Evolutionary conservation across 176 grass and related monocot genomes (phyloP).

Genomic region (Olyra latifolia): DNA sequence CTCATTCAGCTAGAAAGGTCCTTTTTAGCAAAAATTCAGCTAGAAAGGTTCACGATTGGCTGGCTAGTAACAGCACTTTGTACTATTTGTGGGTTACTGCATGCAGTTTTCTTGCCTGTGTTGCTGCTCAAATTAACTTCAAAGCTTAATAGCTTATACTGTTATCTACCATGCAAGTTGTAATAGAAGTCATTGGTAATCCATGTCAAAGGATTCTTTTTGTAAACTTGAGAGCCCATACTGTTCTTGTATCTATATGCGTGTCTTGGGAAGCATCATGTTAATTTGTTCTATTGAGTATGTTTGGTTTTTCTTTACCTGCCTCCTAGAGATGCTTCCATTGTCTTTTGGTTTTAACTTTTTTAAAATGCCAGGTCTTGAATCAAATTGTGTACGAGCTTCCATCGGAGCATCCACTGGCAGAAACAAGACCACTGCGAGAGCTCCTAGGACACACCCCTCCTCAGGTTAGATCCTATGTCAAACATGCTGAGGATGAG

Average conservation of each 20-base stretch:
- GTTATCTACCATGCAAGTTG: not conserved
- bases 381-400: constrained; percentile 97
- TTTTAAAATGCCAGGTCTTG: constrained; percentile 61
- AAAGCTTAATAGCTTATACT: not conserved
- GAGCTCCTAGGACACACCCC: constrained; percentile 92
- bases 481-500: not conserved
- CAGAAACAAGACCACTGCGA: constrained; percentile 84
- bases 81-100: not conserved
- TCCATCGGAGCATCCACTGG: constrained; percentile 86
- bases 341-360: constrained; percentile 27
- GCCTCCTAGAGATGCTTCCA: not conserved
- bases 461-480: constrained; percentile 65
- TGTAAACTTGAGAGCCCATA: not conserved
- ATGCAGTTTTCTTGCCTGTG: not conserved
- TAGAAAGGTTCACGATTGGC: not conserved
- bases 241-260: not conserved
- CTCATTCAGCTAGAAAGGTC: not conserved
- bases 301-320: not conserved
- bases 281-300: not conserved
- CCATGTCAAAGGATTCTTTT: not conserved
- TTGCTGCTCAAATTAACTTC: not conserved
- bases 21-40: not conserved
- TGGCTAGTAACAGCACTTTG: not conserved
- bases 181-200: not conserved
- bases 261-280: constrained; percentile 12